A percentile compares a stretch with the other conserved stretches of the same genome.
Conservation (phyloP, 2,329 filamentous ascomycete species). For the Magnaporthales sp. region DNA sequence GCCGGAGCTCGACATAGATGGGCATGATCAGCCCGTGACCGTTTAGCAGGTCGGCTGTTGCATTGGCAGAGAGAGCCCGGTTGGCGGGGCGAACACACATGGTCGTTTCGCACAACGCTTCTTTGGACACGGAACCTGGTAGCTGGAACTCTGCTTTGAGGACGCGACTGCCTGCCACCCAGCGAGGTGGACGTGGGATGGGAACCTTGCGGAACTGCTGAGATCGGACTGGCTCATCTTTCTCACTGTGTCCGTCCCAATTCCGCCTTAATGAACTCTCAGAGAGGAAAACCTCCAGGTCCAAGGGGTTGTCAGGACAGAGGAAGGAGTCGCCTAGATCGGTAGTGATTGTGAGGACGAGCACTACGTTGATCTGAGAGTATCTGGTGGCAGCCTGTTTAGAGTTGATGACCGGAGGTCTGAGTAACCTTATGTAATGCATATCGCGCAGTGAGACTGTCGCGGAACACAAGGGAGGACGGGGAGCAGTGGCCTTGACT, state of each 20-base stretch:
- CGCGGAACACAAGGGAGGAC: background rate
- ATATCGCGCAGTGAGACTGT: conserved; percentile 23
- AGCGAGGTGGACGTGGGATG: conserved; percentile 10
- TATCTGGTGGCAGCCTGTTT: conserved; percentile 10
- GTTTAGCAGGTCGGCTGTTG: conserved; percentile 13
- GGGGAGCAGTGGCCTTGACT: no score
- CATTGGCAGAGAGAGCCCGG: conserved; percentile 1
- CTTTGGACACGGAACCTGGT: conserved; percentile 6
- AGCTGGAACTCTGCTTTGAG: conserved; percentile 24
- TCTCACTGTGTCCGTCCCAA: conserved; percentile 2
- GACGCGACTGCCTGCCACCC: conserved; percentile 24
- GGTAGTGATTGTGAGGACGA: conserved; percentile 47
- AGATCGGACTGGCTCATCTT: conserved; percentile 19
- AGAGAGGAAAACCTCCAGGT: conserved; percentile 23
- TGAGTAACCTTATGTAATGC: conserved; percentile 49
- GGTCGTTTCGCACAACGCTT: conserved; percentile 9
- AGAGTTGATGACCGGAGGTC: conserved; percentile 28
- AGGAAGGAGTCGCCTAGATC: conserved; percentile 49
- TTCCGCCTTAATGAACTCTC: background rate
- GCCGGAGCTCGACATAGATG: conserved; percentile 27
- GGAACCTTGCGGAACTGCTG: background rate
- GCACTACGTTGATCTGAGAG: conserved; percentile 22
- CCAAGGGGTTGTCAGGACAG: conserved; percentile 32
- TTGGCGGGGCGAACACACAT: conserved; percentile 19
- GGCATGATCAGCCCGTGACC: conserved; percentile 32